Percentiles rank a stretch among this genome's conserved stretches.
Conservation (phyloP, 2,329 filamentous ascomycete genomes). For the Dactylonectria estremocensis region DNA sequence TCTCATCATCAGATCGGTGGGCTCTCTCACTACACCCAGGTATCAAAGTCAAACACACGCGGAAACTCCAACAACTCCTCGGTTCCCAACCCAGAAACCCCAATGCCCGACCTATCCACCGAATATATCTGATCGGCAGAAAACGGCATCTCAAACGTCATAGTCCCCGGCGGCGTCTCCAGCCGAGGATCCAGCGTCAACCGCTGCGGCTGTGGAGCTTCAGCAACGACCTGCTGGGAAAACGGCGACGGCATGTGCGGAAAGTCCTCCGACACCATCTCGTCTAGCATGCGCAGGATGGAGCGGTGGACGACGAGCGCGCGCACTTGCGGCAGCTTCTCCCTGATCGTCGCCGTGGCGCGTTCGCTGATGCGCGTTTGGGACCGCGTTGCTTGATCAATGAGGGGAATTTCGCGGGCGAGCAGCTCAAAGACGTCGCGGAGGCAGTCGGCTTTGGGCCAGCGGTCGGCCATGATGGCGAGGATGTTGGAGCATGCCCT, state of each 20-base stretch:
- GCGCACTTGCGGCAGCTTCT: conserved; percentile 33
- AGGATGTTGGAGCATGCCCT: conserved; percentile 55
- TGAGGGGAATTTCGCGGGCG: conserved; percentile 42
- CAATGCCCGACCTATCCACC: conserved; percentile 6
- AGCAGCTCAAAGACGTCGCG: conserved; percentile 55
- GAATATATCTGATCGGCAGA: conserved; percentile 17
- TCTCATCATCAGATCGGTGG: too few relatives aligned
- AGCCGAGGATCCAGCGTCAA: background rate
- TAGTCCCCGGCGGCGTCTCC: background rate
- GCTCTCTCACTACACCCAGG: background rate
- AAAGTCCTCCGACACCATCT: conserved; percentile 29
- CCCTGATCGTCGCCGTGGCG: conserved; percentile 22
- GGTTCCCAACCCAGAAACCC: conserved; percentile 9
- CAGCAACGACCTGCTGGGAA: background rate
- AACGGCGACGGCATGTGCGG: background rate
- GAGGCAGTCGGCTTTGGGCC: conserved; percentile 53
- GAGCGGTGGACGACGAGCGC: conserved; percentile 22
- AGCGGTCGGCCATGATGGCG: conserved; percentile 54
- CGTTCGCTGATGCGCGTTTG: conserved; percentile 10
- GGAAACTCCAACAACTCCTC: conserved; percentile 20
- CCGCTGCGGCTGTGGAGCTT: background rate
- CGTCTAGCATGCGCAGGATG: conserved; percentile 24
- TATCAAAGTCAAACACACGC: conserved; percentile 19
- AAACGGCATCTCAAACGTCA: conserved; percentile 21
- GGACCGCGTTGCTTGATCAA: conserved; percentile 20